Evolutionary conservation across 1,139 yeast genomes (phyloP).

Genomic region (Suhomyces choctaworum): DNA sequence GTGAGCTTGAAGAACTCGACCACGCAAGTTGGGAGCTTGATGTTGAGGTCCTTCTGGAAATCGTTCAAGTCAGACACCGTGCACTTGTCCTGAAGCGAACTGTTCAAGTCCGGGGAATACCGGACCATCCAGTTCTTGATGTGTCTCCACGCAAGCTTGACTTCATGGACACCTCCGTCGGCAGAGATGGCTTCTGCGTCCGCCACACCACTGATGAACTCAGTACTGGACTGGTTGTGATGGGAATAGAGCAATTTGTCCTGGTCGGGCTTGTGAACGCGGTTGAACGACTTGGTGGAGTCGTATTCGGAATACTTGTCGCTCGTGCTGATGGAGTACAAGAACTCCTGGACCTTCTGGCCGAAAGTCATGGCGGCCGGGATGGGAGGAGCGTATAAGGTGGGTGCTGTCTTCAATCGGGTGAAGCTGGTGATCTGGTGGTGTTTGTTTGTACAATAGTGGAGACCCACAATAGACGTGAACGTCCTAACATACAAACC

Average conservation of each 20-base stretch:
- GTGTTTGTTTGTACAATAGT: no score
- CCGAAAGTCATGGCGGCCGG: slow-evolving; percentile 29
- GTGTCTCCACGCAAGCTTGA: slow-evolving; percentile 67
- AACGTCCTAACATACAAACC: no score
- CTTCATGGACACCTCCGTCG: slow-evolving; percentile 57
- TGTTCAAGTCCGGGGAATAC: slow-evolving; percentile 55
- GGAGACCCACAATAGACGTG: no score
- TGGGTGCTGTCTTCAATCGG: no score
- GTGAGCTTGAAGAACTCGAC: slow-evolving; percentile 60
- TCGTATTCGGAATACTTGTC: slow-evolving; percentile 72
- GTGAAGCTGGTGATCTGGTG: no score
- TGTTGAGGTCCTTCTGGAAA: slow-evolving; percentile 63
- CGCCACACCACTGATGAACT: slow-evolving; percentile 13
- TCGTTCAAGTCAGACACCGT: slow-evolving; percentile 61
- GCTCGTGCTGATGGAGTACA: slow-evolving; percentile 64
- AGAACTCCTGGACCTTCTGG: slow-evolving; percentile 48
- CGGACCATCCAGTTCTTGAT: slow-evolving; percentile 61
- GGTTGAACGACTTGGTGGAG: slow-evolving; percentile 49
- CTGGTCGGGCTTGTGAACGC: slow-evolving; percentile 46
- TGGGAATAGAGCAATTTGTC: slow-evolving; percentile 35
- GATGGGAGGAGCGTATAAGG: no score
- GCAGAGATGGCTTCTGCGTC: neutral
- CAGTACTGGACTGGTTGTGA: slow-evolving; percentile 29
- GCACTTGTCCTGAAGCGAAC: slow-evolving; percentile 62
- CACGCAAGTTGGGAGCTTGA: slow-evolving; percentile 60